Base-by-base conservation (phyloP, 805 yeast genomes). In the Ogataea pini region DNA sequence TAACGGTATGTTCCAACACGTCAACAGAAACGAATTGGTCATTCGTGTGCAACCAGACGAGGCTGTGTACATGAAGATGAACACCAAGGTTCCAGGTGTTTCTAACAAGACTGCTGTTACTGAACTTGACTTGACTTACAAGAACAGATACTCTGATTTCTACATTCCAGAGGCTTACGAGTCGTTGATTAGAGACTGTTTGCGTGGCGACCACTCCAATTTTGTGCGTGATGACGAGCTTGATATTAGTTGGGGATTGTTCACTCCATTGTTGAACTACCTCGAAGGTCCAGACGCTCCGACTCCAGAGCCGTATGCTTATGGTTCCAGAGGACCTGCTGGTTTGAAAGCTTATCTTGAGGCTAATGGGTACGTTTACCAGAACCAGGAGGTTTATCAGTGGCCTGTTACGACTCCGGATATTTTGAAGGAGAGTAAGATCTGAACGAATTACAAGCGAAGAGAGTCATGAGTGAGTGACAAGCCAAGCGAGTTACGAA, bases 151-250 rank as follows among this genome's bases (percentile, higher is more conserved):
- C 73, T 74, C 86, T 55, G 86, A 89, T 64, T 86, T 89, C 72
- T 86, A 94, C 85, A 91, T 94, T 62, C 98, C 99, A 38, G 97
- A 92, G 75, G 98, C 98, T 36, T 94, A 94, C 70, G 99, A 94
- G 75, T 86, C 97, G 1, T 80, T 94, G 60, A 89, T 94, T 61
- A 82, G 95, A 70, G 98, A 94, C 70, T 87, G 92, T 54, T 71
- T 86, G 64, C 78, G 81, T 58, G 98, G 95, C 48, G 96, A 91
- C 70, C 99, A 94, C 72, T 87, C 98, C 44, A 92, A 92, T 74
- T 94, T 94, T 67, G 98, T 94, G 28, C 85, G 99, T 73, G 97
- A 92, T 66, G 99, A 94, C 67, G 99, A 94, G 74, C 79, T 94
- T 64, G 97, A 91, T 48, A 83, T 85, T 50, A 85, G 95, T 51